phyloP scores from a whole-genome alignment of 148 eudicot species.

The Heliosperma pusillum region DNA sequence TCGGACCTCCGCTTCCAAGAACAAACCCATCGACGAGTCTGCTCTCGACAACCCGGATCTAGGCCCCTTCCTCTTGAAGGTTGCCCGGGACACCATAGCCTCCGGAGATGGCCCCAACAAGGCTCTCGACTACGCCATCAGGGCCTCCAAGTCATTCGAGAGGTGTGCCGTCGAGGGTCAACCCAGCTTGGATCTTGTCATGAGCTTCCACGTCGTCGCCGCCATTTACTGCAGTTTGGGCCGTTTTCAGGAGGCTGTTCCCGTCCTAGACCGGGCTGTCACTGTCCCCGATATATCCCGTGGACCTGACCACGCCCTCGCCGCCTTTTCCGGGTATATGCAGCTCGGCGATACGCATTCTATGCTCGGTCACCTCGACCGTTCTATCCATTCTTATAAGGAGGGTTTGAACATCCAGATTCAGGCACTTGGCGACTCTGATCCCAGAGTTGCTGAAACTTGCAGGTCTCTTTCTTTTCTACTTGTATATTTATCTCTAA shows the following conservation, averaged over 20 bases:
- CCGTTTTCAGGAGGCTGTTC: conserved; percentile 76
- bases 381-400: conserved; percentile 69
- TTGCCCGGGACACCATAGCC: conserved; percentile 80
- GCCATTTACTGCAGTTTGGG: conserved; percentile 93
- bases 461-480: conserved; percentile 65
- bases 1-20: conserved; percentile 68
- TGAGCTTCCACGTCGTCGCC: conserved; percentile 87
- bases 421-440: conserved; percentile 76
- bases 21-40: conserved; percentile 62
- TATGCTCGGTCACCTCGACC: conserved; percentile 86
- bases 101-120: conserved; percentile 80
- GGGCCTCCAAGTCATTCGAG: conserved; percentile 84
- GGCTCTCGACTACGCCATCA: conserved; percentile 77
- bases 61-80: conserved; percentile 81
- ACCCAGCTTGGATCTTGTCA: conserved; percentile 76
- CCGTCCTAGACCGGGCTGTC: conserved; percentile 76
- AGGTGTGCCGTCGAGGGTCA: conserved; percentile 62
- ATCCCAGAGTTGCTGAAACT: conserved; percentile 96
- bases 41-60: conserved; percentile 95
- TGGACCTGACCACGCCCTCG: conserved; percentile 88
- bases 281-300: conserved; percentile 54
- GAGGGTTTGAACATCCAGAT: conserved; percentile 85
- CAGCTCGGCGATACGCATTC: conserved; percentile 93
- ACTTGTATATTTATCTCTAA: too few relatives aligned
- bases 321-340: conserved; percentile 90